Evolutionary conservation across 306 rosid species (phyloP).

Genomic region (Biancaea sappan): DNA sequence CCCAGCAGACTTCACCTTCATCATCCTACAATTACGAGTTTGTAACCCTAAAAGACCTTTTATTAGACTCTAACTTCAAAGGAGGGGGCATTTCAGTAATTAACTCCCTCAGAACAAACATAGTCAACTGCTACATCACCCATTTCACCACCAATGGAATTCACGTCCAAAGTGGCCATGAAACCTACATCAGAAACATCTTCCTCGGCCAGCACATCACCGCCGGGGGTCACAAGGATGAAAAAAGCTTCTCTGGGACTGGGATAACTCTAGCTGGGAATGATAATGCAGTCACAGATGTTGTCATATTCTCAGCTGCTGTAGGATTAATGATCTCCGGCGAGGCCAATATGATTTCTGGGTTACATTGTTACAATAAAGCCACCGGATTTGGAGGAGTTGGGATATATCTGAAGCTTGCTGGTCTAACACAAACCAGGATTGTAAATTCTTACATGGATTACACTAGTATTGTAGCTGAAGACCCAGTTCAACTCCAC

Average conservation of each 20-base stretch:
- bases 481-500: slow-evolving; percentile 88
- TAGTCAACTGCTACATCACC: slow-evolving; percentile 84
- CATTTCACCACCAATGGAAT: slow-evolving; percentile 85
- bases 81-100: slow-evolving; percentile 85
- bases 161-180: slow-evolving; percentile 74
- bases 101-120: slow-evolving; percentile 73
- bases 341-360: slow-evolving; percentile 70
- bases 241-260: slow-evolving; percentile 74
- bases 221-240: slow-evolving; percentile 64
- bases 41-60: slow-evolving; percentile 68
- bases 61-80: slow-evolving; percentile 77
- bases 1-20: slow-evolving; percentile 43
- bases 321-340: slow-evolving; percentile 68
- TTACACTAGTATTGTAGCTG: slow-evolving; percentile 81
- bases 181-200: slow-evolving; percentile 77
- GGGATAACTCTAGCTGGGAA: slow-evolving; percentile 72
- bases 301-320: slow-evolving; percentile 78
- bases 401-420: slow-evolving; percentile 71
- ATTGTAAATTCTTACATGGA: slow-evolving; percentile 90
- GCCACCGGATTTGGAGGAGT: slow-evolving; percentile 91
- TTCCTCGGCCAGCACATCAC: slow-evolving; percentile 94
- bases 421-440: slow-evolving; percentile 76
- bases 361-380: slow-evolving; percentile 92
- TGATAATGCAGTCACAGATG: slow-evolving; percentile 85
- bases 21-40: slow-evolving; percentile 73